Evolutionary conservation across 1,284 basidiomycete species (phyloP).

Genomic region (Ganoderma lingzhi): DNA sequence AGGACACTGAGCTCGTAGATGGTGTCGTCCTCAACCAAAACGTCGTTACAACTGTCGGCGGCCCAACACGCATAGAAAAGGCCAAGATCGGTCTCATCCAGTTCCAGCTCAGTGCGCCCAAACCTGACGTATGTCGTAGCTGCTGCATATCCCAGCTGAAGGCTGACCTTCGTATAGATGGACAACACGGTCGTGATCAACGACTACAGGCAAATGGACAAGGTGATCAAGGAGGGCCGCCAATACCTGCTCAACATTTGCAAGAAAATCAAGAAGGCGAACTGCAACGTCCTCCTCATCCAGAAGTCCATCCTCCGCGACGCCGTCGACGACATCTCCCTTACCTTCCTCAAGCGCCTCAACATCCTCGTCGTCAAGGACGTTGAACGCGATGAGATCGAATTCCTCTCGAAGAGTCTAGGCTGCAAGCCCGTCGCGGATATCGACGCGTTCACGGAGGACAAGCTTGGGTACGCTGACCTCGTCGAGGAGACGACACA

Average conservation of each 20-base stretch:
- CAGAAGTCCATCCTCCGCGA: conserved; percentile 99
- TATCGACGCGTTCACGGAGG: conserved; percentile 98
- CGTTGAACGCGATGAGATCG: conserved; percentile 98
- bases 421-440: conserved; percentile 98
- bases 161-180: conserved; percentile 69
- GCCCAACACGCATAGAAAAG: conserved; percentile 96
- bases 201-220: conserved; percentile 99
- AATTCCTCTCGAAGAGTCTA: conserved; percentile 95
- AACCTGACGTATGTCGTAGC: conserved; percentile 84
- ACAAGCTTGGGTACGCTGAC: conserved; percentile 97
- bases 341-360: conserved; percentile 97
- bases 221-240: conserved; percentile 98
- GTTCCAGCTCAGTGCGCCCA: conserved; percentile 97
- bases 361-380: conserved; percentile 99
- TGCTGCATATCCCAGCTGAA: too few species aligned
- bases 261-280: conserved; percentile 99
- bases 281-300: conserved; percentile 98
- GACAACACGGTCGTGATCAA: conserved; percentile 99
- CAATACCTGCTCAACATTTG: conserved; percentile 98
- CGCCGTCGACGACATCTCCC: conserved; percentile 98
- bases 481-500: conserved; percentile 92
- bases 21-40: conserved; percentile 98
- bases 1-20: conserved; percentile 97
- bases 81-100: conserved; percentile 99
- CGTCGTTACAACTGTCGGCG: conserved; percentile 90